phyloP scores from a whole-genome alignment of 805 yeast genomes.

The Huiozyma sinensis region DNA sequence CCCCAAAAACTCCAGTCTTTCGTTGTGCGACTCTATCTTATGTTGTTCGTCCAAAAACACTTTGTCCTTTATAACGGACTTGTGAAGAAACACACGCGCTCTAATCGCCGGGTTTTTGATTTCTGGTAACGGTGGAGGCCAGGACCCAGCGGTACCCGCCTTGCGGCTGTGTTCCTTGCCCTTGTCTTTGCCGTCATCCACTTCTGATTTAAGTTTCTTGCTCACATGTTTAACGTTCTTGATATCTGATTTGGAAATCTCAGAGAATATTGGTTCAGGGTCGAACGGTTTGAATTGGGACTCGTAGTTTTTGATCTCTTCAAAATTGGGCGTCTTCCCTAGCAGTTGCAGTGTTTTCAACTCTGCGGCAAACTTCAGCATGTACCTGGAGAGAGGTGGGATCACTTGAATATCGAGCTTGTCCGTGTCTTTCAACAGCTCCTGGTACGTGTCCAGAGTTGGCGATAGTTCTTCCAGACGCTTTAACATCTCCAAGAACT shows the following conservation, averaged over 20 bases:
- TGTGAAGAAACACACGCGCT: slow-evolving; percentile 71
- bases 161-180: neutral
- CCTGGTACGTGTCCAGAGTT: slow-evolving; percentile 32
- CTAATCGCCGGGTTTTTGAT: slow-evolving; percentile 49
- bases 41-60: slow-evolving; percentile 47
- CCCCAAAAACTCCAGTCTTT: slow-evolving; percentile 82
- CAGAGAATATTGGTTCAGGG: slow-evolving; percentile 12
- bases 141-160: slow-evolving; percentile 11
- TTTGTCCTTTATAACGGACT: slow-evolving; percentile 55
- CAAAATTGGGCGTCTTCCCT: slow-evolving; percentile 42
- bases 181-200: neutral
- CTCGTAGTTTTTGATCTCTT: slow-evolving; percentile 40
- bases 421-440: slow-evolving; percentile 26
- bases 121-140: slow-evolving; percentile 63
- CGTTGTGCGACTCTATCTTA: slow-evolving; percentile 58
- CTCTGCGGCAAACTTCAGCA: slow-evolving; percentile 49
- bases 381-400: slow-evolving; percentile 41
- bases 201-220: slow-evolving; percentile 12
- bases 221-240: slow-evolving; percentile 1
- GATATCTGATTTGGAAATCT: slow-evolving; percentile 11
- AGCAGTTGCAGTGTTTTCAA: slow-evolving; percentile 43
- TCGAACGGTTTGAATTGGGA: slow-evolving; percentile 9
- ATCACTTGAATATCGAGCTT: slow-evolving; percentile 32
- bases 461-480: slow-evolving; percentile 50
- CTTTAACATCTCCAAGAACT: slow-evolving; percentile 41